Base-by-base conservation (phyloP, 495 filamentous ascomycete genomes). In the Tricharina praecox region DNA sequence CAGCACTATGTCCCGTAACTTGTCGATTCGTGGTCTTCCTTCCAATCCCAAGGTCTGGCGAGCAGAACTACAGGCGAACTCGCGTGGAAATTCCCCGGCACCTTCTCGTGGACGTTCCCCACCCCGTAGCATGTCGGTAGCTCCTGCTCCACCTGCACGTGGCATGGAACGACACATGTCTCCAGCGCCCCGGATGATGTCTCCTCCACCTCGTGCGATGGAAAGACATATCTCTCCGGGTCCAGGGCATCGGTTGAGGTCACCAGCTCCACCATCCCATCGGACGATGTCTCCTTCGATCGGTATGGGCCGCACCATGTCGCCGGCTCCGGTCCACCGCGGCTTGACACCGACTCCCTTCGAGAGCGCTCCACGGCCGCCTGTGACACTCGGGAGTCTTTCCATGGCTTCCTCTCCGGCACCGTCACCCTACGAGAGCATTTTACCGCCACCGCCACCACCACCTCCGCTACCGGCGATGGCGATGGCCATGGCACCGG, bases 31-130 rank as follows among this genome's bases (percentile, higher is more conserved):
- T 26, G 58, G 58, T 13, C 54, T 61, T 23, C 58, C 58, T 39
- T 49, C 58, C 19, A 61, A 51, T 20, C 58, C 58, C 24, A 50
- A 45, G 24, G 58, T 54, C 15, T 61, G 58, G 58, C 62, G 55
- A 39, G 56, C 43, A 23, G 56, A 55, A 20, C 52, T 59, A 34
- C 50, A 52, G n/a, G 23, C 25, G 23, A 20, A 13, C 39, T 59
- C 55, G 18, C 55, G 56, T 2, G 25, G 44, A n/a, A 47, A 38
- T 10, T 61, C 52, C 37, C 58, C 50, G 13, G 57, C 9, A 20
- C 50, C 33, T 16, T 4, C 45, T 20, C 43, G 44, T 15, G 50
- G 45, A 30, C 32, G 44, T 34, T 59, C 55, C 19, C 56, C 51
- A 0, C 32, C 56, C n/a, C 44, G 7, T 21, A 39, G n/a, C 15